A percentile compares a stretch with the other conserved stretches of the same genome.
Evolutionary conservation across 1,284 basidiomycete species (phyloP).

Genomic region (Ganoderma leucocontextum): DNA sequence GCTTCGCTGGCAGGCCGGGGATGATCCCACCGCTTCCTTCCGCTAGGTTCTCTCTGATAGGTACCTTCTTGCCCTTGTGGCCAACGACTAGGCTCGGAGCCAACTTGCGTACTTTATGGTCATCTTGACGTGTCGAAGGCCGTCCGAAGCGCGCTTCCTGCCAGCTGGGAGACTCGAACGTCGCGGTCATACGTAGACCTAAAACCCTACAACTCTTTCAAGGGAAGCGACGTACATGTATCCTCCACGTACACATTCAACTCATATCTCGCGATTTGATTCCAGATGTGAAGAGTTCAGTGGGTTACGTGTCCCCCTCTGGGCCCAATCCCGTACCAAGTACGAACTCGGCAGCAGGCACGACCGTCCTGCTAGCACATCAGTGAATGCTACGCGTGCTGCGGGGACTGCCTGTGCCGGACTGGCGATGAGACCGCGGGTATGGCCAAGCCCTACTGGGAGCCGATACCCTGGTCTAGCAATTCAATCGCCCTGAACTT

Average conservation of each 20-base stretch:
- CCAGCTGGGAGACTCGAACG: too few relatives aligned
- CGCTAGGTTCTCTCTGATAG: too few relatives aligned
- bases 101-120: neutral
- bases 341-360: neutral
- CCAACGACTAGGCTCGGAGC: neutral
- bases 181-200: neutral
- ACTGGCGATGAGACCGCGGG: neutral
- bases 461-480: neutral
- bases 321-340: neutral
- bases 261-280: neutral
- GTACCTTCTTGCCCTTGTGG: neutral
- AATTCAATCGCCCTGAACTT: neutral
- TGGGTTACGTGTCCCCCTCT: neutral
- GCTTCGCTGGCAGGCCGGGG: neutral
- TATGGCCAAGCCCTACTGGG: neutral
- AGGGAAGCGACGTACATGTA: neutral
- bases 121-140: too few relatives aligned
- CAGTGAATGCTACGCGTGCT: neutral
- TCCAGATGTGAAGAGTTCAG: slow-evolving; percentile 2
- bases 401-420: neutral
- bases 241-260: neutral
- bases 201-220: neutral
- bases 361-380: neutral
- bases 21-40: too few relatives aligned
- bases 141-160: too few relatives aligned